phyloP scores from a whole-genome alignment of 2,329 filamentous ascomycete genomes.

The Aspergillus sp. region DNA sequence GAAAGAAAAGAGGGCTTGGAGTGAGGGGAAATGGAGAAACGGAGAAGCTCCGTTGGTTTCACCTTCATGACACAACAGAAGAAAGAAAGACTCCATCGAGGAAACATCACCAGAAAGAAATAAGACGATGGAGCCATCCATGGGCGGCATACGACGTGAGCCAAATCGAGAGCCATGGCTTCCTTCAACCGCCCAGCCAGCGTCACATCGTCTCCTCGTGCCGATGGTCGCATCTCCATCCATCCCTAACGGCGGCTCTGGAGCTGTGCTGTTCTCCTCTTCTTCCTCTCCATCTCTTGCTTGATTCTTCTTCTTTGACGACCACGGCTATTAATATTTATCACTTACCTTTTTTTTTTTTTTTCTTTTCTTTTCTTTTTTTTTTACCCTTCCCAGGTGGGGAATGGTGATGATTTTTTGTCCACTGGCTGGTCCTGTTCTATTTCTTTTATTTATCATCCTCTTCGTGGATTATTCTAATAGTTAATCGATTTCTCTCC shows the following conservation, averaged over 20 bases:
- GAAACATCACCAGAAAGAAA: not conserved
- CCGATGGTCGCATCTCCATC: constrained; percentile 27
- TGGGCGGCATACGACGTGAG: not conserved
- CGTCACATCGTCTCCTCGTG: constrained; percentile 32
- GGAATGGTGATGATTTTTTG: constrained; percentile 11
- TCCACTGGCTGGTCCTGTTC: constrained; percentile 21
- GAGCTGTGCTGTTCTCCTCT: constrained; percentile 1
- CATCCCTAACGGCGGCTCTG: constrained; percentile 8
- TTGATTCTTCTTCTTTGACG: constrained; percentile 1
- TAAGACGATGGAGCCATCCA: not conserved
- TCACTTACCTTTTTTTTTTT: constrained; percentile 1
- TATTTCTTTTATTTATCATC: not conserved
- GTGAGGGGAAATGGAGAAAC: not conserved
- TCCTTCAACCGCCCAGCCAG: constrained; percentile 9
- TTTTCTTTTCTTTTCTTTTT: constrained; percentile 2
- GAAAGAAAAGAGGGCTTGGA: not conserved
- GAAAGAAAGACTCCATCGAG: not conserved
- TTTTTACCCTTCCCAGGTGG: constrained; percentile 5
- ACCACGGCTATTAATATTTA: not conserved
- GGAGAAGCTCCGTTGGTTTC: not conserved
- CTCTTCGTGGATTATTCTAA: too few relatives aligned
- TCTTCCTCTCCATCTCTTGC: constrained; percentile 1
- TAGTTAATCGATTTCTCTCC: not conserved
- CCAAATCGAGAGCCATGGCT: constrained; percentile 1
- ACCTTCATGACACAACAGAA: too few relatives aligned